phyloP scores from a whole-genome alignment of 768 basidiomycete species.

The Hygrophorus pudorinus region DNA sequence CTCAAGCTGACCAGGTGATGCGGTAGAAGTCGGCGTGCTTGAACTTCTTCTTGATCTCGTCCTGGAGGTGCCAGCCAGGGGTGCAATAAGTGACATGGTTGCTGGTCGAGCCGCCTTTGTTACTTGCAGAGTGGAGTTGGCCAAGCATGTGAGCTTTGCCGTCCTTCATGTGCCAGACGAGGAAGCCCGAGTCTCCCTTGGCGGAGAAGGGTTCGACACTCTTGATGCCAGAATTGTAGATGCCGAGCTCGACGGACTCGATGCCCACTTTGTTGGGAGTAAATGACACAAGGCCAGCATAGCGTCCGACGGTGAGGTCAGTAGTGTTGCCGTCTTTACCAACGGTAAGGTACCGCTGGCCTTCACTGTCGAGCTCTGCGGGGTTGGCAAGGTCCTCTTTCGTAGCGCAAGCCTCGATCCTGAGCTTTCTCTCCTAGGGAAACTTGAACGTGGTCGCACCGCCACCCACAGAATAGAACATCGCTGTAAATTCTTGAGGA shows the following conservation, averaged over 20 bases:
- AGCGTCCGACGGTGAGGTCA: conserved; percentile 28
- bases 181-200: too few species aligned
- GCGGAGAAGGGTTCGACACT: conserved; percentile 21
- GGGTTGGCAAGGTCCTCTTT: conserved; percentile 20
- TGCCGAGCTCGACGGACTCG: conserved; percentile 22
- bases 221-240: conserved; percentile 24
- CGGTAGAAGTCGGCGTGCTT: conserved; percentile 40
- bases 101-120: conserved; percentile 18
- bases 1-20: conserved; percentile 34
- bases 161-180: conserved; percentile 19
- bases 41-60: conserved; percentile 40
- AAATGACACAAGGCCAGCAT: conserved; percentile 24
- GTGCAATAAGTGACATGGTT: conserved; percentile 39
- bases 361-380: conserved; percentile 19
- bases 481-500: conserved; percentile 12
- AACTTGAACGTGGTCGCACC: conserved; percentile 14
- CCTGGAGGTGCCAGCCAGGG: conserved; percentile 28
- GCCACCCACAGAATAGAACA: conserved; percentile 15
- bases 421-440: conserved; percentile 21
- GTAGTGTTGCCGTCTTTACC: conserved; percentile 26
- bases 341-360: conserved; percentile 22
- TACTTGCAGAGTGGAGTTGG: conserved; percentile 34
- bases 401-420: conserved; percentile 16
- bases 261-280: conserved; percentile 14
- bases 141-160: conserved; percentile 18